Percentiles rank a stretch among this genome's conserved stretches.
phyloP scores from a whole-genome alignment of 1,284 basidiomycete genomes.

The Cryptococcus sp. region DNA sequence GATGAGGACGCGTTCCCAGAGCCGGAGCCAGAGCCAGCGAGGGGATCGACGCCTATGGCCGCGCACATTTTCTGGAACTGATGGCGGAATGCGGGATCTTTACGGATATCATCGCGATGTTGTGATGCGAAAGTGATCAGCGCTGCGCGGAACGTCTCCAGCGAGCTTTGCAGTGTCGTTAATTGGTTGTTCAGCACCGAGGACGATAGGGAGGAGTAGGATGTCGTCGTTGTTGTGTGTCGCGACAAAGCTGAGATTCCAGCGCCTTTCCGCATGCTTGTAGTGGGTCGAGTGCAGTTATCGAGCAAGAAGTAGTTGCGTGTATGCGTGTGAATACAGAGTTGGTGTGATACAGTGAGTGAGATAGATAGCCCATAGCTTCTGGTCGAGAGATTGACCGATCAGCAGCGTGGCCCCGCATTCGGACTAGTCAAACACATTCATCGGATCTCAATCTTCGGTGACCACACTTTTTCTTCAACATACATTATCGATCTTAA shows the following conservation, averaged over 20 bases:
- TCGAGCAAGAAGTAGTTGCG: background rate
- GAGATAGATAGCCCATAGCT: no score
- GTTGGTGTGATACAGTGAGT: no score
- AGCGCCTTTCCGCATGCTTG: slow-evolving; percentile 56
- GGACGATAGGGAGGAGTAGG: slow-evolving; percentile 77
- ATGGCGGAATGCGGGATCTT: slow-evolving; percentile 84
- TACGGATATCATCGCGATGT: slow-evolving; percentile 81
- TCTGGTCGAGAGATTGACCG: no score
- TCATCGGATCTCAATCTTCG: no score
- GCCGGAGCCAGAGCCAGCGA: slow-evolving; percentile 61
- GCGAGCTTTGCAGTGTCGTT: slow-evolving; percentile 74
- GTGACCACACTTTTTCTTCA: no score
- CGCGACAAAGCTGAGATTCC: slow-evolving; percentile 58
- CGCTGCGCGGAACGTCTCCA: slow-evolving; percentile 79
- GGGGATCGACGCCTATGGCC: slow-evolving; percentile 90
- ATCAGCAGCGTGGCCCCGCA: no score
- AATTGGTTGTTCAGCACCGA: slow-evolving; percentile 77
- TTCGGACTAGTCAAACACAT: no score
- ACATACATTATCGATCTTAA: no score
- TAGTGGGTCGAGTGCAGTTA: background rate
- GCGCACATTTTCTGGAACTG: slow-evolving; percentile 96
- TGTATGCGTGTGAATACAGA: background rate
- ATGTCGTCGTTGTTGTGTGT: slow-evolving; percentile 49
- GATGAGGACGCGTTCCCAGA: slow-evolving; percentile 13
- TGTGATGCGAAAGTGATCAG: slow-evolving; percentile 77